Base-by-base conservation (phyloP, 306 rosid species). In the Cajanus cajan region DNA sequence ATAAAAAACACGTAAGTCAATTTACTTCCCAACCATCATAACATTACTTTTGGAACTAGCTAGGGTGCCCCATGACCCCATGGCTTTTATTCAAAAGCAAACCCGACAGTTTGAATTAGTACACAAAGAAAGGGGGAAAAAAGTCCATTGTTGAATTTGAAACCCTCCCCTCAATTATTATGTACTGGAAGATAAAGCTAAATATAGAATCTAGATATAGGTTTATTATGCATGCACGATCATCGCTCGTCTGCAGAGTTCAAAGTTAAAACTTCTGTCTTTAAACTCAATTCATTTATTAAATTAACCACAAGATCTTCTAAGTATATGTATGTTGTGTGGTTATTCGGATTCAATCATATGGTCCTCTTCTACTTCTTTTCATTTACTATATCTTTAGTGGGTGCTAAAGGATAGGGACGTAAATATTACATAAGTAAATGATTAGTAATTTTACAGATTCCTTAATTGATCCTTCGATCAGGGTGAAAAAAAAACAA, bases 281-380 rank as follows among this genome's bases (percentile, higher is more conserved):
- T 16, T 36, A 54, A 10, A 22, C 37, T 61, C 68, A 50, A 67
- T 4, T 31, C 15, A 13, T 8, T 15, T 52, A 63, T 40, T 48
- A 72, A 71, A 63, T 41, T 63, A 39, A 21, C 68, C 13, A 62
- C 66, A 41, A 28, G 21, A 45, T 73, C 75, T 54, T 40, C 47
- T 55, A 54, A 31, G 50, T 15, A 71, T 58, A 25, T 18, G 58
- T 78, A 28, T n/a, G 18, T 48, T 68, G 74, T 61, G 63, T 33
- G 78, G 69, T 40, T 80, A 78, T 50, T 78, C 34, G 78, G 68
- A 71, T 13, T 64, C 81, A 79, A 79, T 73, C 81, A 83, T 40
- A 80, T 59, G 78, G 63, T 40, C 47, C 74, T 73, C 68, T 67
- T 50, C 62, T 21, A 31, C 63, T 78, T 45, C 48, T 71, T 78